Conservation (phyloP, 306 rosid genomes). For the Lagenaria siceraria region DNA sequence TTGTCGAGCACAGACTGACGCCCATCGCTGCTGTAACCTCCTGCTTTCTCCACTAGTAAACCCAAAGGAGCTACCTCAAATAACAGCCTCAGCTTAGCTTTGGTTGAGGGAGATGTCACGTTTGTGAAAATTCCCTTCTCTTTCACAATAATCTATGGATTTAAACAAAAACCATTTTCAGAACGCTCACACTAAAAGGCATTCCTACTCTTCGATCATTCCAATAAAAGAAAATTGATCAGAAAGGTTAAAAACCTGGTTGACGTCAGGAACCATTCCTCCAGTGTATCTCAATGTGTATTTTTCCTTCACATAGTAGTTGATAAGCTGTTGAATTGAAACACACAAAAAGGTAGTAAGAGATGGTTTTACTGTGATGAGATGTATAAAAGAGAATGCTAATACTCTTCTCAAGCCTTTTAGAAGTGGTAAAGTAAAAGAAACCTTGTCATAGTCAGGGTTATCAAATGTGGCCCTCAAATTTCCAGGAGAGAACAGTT, state of each 20-base stretch:
- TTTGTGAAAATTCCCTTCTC: conserved; percentile 93
- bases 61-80: conserved; percentile 99
- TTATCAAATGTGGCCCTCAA: conserved; percentile 96
- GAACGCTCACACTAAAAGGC: not conserved
- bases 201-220: not conserved
- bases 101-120: conserved; percentile 76
- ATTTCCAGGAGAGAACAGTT: conserved; percentile 95
- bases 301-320: conserved; percentile 70
- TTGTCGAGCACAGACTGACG: conserved; percentile 71
- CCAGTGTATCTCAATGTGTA: conserved; percentile 98
- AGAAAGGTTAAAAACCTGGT: conserved; percentile 38
- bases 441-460: conserved; percentile 68
- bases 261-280: conserved; percentile 99
- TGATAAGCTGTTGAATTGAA: conserved; percentile 47
- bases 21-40: conserved; percentile 95
- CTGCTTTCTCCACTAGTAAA: conserved; percentile 76
- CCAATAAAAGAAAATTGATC: not conserved
- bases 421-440: not conserved
- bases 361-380: not conserved
- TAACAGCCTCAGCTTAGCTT: conserved; percentile 84
- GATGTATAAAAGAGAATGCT: not conserved
- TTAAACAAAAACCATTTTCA: conserved; percentile 1
- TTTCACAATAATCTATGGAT: conserved; percentile 70
- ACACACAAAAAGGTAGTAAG: conserved; percentile 18
- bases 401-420: not conserved